Evolutionary conservation across 1,284 basidiomycete genomes (phyloP).

Genomic region (Marasmius sp.): DNA sequence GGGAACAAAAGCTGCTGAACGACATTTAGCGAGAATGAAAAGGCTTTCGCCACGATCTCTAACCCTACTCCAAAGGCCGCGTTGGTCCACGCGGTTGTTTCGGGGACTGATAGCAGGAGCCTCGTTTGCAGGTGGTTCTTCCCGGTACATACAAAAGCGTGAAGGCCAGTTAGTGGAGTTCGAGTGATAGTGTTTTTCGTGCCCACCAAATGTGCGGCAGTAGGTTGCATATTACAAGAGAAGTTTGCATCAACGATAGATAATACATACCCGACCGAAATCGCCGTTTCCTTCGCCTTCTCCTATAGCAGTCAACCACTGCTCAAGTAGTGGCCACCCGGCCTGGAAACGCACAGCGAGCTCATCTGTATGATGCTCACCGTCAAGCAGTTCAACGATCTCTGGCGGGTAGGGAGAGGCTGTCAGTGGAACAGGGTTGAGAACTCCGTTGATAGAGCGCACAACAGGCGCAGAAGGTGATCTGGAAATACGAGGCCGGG

Average conservation of each 20-base stretch:
- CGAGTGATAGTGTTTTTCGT: too few species aligned
- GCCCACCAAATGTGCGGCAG: not conserved
- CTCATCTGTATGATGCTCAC: conserved; percentile 91
- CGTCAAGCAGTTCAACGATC: conserved; percentile 71
- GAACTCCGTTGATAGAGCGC: conserved; percentile 16
- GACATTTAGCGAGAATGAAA: too few species aligned
- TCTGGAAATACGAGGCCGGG: conserved; percentile 46
- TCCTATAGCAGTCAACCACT: conserved; percentile 69
- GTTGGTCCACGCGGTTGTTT: too few species aligned
- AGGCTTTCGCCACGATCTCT: too few species aligned
- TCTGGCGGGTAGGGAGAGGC: conserved; percentile 50
- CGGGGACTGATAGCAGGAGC: too few species aligned
- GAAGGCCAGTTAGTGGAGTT: too few species aligned
- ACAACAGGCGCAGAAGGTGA: conserved; percentile 35
- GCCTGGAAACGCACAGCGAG: conserved; percentile 80
- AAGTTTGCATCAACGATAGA: conserved; percentile 33
- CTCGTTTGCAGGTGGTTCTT: too few species aligned
- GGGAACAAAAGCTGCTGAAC: too few species aligned
- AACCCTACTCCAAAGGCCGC: too few species aligned
- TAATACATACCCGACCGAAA: conserved; percentile 44
- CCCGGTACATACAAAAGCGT: too few species aligned
- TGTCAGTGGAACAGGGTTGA: conserved; percentile 17
- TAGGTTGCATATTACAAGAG: not conserved
- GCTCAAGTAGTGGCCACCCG: conserved; percentile 81
- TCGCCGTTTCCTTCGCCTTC: conserved; percentile 46